Evolutionary conservation across 768 basidiomycete species (phyloP).

Genomic region (Xerocomus potaroensis): DNA sequence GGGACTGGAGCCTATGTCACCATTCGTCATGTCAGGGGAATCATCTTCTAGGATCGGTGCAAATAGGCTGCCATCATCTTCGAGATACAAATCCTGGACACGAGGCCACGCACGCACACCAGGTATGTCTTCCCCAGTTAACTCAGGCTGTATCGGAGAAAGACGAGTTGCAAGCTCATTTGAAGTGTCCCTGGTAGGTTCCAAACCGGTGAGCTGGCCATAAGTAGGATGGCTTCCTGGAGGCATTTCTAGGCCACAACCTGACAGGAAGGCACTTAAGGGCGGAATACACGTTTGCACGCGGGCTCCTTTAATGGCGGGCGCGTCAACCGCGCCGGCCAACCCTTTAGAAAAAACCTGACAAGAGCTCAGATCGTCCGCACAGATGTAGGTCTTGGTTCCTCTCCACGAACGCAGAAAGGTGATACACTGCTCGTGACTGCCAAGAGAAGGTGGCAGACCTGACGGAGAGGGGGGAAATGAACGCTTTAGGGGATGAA

Average conservation of each 20-base stretch:
- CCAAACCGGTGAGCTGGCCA: conserved; percentile 18
- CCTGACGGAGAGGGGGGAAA: conserved; percentile 57
- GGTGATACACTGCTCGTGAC: conserved; percentile 69
- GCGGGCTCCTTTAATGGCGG: conserved; percentile 81
- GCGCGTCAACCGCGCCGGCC: conserved; percentile 70
- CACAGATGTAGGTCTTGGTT: conserved; percentile 63
- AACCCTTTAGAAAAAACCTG: conserved; percentile 75
- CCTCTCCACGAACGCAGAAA: conserved; percentile 70
- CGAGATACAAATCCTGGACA: conserved; percentile 16
- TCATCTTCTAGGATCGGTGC: conserved; percentile 63
- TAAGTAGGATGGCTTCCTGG: conserved; percentile 25
- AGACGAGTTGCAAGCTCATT: neutral
- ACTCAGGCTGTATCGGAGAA: conserved; percentile 12
- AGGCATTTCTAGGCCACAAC: conserved; percentile 12
- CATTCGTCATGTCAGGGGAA: conserved; percentile 51
- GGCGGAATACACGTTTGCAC: conserved; percentile 86
- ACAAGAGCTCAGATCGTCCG: conserved; percentile 42
- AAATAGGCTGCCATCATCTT: conserved; percentile 39
- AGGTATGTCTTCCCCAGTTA: conserved; percentile 2
- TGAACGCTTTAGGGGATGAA: conserved; percentile 52
- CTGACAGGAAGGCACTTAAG: conserved; percentile 34
- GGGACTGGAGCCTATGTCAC: conserved; percentile 61
- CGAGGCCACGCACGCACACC: conserved; percentile 16
- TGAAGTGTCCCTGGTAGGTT: neutral
- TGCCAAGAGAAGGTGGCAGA: conserved; percentile 60